Evolutionary conservation across 2,329 filamentous ascomycete species (phyloP).

Genomic region (Cephalotrichum gorgonifer): DNA sequence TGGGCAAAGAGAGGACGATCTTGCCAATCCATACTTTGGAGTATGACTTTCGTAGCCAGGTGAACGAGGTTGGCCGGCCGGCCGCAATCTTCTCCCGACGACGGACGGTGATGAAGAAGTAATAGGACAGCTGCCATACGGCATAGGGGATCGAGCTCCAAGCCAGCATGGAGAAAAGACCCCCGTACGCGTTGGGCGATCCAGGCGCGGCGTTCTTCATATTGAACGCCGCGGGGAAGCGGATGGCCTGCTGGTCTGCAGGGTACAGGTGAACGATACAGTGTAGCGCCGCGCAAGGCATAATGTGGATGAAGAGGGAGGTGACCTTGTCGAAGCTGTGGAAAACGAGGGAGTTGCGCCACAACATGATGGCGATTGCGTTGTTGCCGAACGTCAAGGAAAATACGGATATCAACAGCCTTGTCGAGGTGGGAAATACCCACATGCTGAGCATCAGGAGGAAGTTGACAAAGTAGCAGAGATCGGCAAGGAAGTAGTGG

Average conservation of each 20-base stretch:
- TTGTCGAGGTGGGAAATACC: constrained; percentile 82
- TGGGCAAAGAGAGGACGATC: constrained; percentile 69
- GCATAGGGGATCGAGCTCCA: constrained; percentile 93
- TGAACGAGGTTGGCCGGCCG: constrained; percentile 91
- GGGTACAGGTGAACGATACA: constrained; percentile 79
- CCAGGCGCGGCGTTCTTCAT: constrained; percentile 61
- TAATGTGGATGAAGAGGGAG: constrained; percentile 98
- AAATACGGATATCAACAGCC: constrained; percentile 84
- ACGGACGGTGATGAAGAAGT: constrained; percentile 89
- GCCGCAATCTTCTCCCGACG: constrained; percentile 94
- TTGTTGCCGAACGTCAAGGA: constrained; percentile 95
- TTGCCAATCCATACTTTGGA: constrained; percentile 82
- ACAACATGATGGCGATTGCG: constrained; percentile 95
- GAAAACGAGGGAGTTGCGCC: constrained; percentile 96
- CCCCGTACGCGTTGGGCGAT: constrained; percentile 70
- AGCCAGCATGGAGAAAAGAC: constrained; percentile 72
- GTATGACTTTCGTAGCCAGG: constrained; percentile 90
- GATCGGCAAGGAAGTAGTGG: constrained; percentile 92
- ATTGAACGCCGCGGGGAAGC: constrained; percentile 77
- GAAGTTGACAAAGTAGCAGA: constrained; percentile 97
- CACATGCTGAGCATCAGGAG: constrained; percentile 74
- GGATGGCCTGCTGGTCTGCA: constrained; percentile 49
- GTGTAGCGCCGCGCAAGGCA: constrained; percentile 91
- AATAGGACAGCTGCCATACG: constrained; percentile 86
- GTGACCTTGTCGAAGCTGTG: constrained; percentile 98